phyloP scores from a whole-genome alignment of 441 rosid genomes.

The Gossypium aridum region DNA sequence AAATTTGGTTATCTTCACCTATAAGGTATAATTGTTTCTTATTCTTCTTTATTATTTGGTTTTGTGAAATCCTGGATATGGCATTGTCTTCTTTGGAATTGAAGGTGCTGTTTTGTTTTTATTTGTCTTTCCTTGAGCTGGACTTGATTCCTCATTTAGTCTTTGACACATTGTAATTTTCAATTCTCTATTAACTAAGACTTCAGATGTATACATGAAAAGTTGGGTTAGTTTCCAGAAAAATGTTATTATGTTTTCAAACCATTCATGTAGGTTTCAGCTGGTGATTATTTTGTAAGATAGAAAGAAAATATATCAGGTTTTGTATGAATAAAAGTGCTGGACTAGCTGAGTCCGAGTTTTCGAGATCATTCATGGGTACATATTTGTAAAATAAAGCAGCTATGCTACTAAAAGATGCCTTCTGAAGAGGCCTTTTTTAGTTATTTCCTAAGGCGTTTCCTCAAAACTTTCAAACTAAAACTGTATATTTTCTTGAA shows the following conservation, averaged over 20 bases:
- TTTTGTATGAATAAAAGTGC: not conserved
- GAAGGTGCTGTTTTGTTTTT: not conserved
- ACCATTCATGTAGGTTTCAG: not conserved
- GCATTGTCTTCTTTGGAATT: not conserved
- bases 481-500: not conserved
- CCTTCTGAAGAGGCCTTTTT: not conserved
- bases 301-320: not conserved
- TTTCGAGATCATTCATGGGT: not conserved
- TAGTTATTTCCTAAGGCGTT: not conserved
- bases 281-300: not conserved
- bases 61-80: not conserved
- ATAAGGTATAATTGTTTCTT: slow-evolving; percentile 32
- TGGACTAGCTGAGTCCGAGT: not conserved
- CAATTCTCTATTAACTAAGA: not conserved
- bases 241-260: not conserved
- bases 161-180: not conserved
- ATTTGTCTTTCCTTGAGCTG: not conserved
- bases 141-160: not conserved
- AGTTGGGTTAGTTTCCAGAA: not conserved
- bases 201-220: not conserved
- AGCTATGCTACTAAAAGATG: not conserved
- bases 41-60: not conserved
- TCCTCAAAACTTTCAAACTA: not conserved
- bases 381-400: not conserved
- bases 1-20: slow-evolving; percentile 72